Percentiles rank a stretch among this genome's conserved stretches.
phyloP scores from a whole-genome alignment of 2,329 filamentous ascomycete genomes.

The Teratosphaeria viscida region DNA sequence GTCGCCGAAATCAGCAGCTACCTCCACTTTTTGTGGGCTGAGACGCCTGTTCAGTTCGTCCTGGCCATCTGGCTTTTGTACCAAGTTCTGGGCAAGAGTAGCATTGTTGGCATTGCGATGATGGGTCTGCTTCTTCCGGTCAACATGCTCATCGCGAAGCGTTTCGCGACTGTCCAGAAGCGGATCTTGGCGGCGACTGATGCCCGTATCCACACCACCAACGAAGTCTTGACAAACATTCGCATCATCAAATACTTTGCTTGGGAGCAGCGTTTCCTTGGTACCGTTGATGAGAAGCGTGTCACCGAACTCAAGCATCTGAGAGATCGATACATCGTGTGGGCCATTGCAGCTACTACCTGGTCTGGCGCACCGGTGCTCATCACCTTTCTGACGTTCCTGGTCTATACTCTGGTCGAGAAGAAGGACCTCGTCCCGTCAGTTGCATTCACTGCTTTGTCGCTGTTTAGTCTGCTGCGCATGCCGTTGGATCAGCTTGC shows the following conservation, averaged over 20 bases:
- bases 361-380: conserved; percentile 94
- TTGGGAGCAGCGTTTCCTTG: conserved; percentile 87
- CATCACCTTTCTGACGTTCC: conserved; percentile 93
- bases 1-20: conserved; percentile 91
- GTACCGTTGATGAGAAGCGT: conserved; percentile 82
- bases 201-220: conserved; percentile 90
- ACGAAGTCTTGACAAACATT: conserved; percentile 94
- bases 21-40: conserved; percentile 88
- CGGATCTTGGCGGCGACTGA: conserved; percentile 87
- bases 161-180: conserved; percentile 79
- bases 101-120: conserved; percentile 82
- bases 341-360: conserved; percentile 82
- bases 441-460: conserved; percentile 89
- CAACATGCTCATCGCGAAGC: conserved; percentile 79
- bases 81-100: conserved; percentile 81
- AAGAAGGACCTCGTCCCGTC: conserved; percentile 83
- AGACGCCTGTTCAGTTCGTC: conserved; percentile 77
- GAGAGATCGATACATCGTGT: conserved; percentile 75
- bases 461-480: conserved; percentile 85
- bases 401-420: conserved; percentile 85
- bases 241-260: conserved; percentile 99
- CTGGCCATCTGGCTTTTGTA: conserved; percentile 77
- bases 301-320: conserved; percentile 66
- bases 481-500: conserved; percentile 91
- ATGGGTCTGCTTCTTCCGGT: conserved; percentile 83